A percentile compares a stretch with the other conserved stretches of the same genome.
phyloP scores from a whole-genome alignment of 225 moss, liverwort and hornwort species.

The Polytrichum formosum region DNA sequence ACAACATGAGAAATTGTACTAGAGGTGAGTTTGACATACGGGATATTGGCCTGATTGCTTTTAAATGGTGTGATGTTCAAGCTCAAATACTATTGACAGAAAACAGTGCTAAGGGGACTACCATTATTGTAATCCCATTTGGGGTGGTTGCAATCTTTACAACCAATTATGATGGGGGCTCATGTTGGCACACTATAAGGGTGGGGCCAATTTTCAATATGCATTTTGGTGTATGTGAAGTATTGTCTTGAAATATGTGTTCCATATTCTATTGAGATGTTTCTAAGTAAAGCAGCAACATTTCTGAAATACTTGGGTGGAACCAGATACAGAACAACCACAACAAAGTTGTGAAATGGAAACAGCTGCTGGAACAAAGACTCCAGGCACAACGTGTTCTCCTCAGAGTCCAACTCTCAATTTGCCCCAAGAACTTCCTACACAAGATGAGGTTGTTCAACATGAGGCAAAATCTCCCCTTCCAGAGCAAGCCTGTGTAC shows the following conservation, averaged over 20 bases:
- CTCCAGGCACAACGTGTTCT: not conserved
- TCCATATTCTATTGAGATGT: no score
- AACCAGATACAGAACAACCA: not conserved
- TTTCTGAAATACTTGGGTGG: not conserved
- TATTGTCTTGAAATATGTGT: no score
- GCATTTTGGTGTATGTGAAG: no score
- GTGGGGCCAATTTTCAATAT: no score
- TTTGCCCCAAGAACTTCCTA: slow-evolving; percentile 6
- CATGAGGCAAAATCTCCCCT: slow-evolving; percentile 11
- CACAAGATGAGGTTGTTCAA: slow-evolving; percentile 17
- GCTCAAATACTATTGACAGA: no score
- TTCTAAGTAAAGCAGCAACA: not conserved
- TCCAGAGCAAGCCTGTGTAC: slow-evolving; percentile 13
- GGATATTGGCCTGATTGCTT: no score
- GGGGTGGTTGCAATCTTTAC: no score
- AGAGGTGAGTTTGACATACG: not conserved
- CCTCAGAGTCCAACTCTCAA: not conserved
- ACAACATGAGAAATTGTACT: slow-evolving; percentile 19
- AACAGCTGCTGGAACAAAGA: not conserved
- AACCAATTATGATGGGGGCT: no score
- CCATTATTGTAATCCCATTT: no score
- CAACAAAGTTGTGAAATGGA: not conserved
- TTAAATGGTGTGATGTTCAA: no score
- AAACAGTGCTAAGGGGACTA: no score
- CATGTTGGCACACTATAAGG: no score